Evolutionary conservation across 106 monocot species (phyloP).

Genomic region (Posidonia australis): DNA sequence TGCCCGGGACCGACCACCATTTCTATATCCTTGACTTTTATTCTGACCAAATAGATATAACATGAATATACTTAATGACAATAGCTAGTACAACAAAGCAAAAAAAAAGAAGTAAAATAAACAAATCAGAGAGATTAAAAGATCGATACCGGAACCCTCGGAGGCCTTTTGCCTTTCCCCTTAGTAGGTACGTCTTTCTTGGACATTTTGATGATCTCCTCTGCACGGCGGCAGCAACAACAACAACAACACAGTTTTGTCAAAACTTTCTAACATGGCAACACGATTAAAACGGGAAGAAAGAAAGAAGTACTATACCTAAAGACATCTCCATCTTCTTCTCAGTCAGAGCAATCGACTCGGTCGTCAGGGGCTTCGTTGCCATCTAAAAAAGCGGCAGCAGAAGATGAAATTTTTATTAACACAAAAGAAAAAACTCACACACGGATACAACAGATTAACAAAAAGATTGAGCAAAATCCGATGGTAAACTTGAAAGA

Average conservation of each 20-base stretch:
- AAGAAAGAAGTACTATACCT: conserved; percentile 23
- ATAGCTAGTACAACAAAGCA: not conserved
- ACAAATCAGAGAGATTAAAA: not conserved
- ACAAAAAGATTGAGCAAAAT: too few relatives aligned
- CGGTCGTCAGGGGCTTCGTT: conserved; percentile 20
- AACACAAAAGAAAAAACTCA: too few relatives aligned
- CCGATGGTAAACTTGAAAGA: too few relatives aligned
- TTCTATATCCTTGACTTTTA: conserved; percentile 56
- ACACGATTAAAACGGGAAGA: too few relatives aligned
- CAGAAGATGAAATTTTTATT: too few relatives aligned
- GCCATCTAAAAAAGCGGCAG: conserved; percentile 35
- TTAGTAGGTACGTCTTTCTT: conserved; percentile 32
- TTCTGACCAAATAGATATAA: conserved; percentile 20
- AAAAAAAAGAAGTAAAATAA: not conserved
- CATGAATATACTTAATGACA: not conserved
- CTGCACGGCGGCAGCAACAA: conserved; percentile 17
- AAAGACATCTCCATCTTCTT: conserved; percentile 80
- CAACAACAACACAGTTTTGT: too few relatives aligned
- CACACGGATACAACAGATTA: too few relatives aligned
- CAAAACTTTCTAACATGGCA: too few relatives aligned
- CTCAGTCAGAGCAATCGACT: conserved; percentile 56
- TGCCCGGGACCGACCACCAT: conserved; percentile 30
- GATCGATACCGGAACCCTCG: conserved; percentile 41
- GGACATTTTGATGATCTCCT: conserved; percentile 96
- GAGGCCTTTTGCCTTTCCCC: conserved; percentile 38